Conservation (phyloP, 1,139 yeast species). For the Hansenula anomala region DNA sequence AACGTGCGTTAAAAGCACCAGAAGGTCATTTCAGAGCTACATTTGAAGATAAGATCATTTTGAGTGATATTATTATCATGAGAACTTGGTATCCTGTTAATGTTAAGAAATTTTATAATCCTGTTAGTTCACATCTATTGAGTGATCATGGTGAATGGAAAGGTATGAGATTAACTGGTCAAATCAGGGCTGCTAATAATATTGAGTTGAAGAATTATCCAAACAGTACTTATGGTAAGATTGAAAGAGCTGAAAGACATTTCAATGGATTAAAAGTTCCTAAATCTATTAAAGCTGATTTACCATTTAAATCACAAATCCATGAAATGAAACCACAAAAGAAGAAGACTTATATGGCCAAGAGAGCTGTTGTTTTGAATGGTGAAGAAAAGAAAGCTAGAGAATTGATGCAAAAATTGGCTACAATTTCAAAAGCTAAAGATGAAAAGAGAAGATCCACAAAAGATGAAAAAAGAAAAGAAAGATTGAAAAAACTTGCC, state of each 20-base stretch:
- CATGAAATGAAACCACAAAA: constrained; percentile 84
- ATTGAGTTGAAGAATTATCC: constrained; percentile 62
- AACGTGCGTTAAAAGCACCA: constrained; percentile 88
- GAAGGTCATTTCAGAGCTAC: constrained; percentile 99
- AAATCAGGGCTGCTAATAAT: constrained; percentile 74
- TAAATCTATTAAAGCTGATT: constrained; percentile 61
- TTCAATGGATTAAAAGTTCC: constrained; percentile 90
- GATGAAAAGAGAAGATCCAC: constrained; percentile 73
- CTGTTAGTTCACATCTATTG: constrained; percentile 85
- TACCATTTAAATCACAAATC: constrained; percentile 91
- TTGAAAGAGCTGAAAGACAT: constrained; percentile 82
- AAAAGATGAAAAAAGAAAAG: constrained; percentile 73
- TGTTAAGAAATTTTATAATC: constrained; percentile 88
- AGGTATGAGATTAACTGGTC: constrained; percentile 95
- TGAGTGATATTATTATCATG: constrained; percentile 83
- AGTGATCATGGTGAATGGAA: constrained; percentile 81
- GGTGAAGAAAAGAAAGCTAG: constrained; percentile 95
- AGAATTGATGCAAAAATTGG: constrained; percentile 80
- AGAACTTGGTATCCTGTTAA: constrained; percentile 97
- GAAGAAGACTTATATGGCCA: constrained; percentile 77
- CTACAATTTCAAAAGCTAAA: constrained; percentile 81
- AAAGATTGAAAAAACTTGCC: constrained; percentile 68
- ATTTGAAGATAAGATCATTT: constrained; percentile 88
- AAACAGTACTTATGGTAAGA: constrained; percentile 68
- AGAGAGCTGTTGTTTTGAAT: constrained; percentile 89